phyloP scores from a whole-genome alignment of 2,329 filamentous ascomycete species.

The Colletotrichum graminicola region DNA sequence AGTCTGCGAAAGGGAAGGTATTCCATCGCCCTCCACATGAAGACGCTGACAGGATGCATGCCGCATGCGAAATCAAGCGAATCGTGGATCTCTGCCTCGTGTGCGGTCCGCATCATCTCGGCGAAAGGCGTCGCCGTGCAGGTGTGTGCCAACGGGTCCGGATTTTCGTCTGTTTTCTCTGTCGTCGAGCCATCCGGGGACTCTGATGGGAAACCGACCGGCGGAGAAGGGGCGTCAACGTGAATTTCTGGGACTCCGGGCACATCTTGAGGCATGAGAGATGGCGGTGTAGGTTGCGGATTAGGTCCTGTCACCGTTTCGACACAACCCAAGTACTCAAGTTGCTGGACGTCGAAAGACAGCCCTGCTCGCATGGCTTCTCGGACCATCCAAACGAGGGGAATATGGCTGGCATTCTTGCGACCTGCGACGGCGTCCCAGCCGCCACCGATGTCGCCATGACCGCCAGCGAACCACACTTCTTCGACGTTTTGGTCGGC shows the following conservation, averaged over 20 bases:
- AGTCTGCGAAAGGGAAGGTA: slow-evolving; percentile 85
- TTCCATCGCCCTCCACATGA: slow-evolving; percentile 84
- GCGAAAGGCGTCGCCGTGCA: slow-evolving; percentile 58
- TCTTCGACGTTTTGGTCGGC: slow-evolving; percentile 80
- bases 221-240: slow-evolving; percentile 43
- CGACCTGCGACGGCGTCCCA: slow-evolving; percentile 70
- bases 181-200: slow-evolving; percentile 9
- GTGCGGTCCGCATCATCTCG: slow-evolving; percentile 68
- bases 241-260: slow-evolving; percentile 50
- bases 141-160: neutral
- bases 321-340: slow-evolving; percentile 74
- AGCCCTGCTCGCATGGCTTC: slow-evolving; percentile 73
- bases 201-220: slow-evolving; percentile 41
- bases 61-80: slow-evolving; percentile 75
- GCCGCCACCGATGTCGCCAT: slow-evolving; percentile 83
- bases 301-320: slow-evolving; percentile 46
- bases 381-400: slow-evolving; percentile 77
- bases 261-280: slow-evolving; percentile 23
- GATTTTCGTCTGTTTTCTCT: slow-evolving; percentile 18
- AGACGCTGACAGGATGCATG: slow-evolving; percentile 65
- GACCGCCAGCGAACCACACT: slow-evolving; percentile 83
- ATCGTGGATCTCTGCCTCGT: slow-evolving; percentile 73
- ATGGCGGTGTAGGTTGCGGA: neutral
- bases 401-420: slow-evolving; percentile 76
- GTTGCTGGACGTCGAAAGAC: slow-evolving; percentile 76